Conservation (phyloP, 129 eudicot species). For the Tagetes patula region DNA sequence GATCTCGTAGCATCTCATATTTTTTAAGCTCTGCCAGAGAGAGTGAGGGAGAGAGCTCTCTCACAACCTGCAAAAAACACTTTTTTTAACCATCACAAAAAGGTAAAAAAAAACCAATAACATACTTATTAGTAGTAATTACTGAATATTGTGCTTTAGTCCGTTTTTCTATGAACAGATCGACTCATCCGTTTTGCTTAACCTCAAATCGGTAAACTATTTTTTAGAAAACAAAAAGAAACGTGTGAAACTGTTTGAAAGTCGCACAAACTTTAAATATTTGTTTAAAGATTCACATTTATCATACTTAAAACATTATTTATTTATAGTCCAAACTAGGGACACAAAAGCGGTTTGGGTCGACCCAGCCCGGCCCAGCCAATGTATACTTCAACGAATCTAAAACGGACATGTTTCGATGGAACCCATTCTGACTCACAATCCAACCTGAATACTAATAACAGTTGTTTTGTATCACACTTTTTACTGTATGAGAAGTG, state of each 20-base stretch:
- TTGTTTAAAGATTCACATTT: background rate
- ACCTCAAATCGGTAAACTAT: background rate
- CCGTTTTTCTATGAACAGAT: too few relatives aligned
- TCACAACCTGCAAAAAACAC: constrained; percentile 53
- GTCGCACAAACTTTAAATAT: background rate
- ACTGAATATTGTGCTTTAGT: background rate
- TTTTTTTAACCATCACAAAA: background rate
- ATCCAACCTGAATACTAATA: background rate
- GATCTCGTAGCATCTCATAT: constrained; percentile 74
- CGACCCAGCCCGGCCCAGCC: background rate
- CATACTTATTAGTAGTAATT: background rate
- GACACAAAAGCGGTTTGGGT: background rate
- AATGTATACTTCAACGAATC: background rate
- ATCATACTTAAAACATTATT: background rate
- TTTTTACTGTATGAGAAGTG: background rate
- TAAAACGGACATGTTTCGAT: background rate
- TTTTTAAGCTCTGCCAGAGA: constrained; percentile 73
- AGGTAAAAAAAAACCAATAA: background rate
- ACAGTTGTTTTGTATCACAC: constrained; percentile 7
- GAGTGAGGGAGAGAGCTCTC: constrained; percentile 80
- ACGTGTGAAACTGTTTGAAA: background rate
- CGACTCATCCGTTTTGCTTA: too few relatives aligned
- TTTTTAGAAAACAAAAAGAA: background rate
- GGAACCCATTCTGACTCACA: background rate
- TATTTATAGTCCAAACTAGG: background rate